phyloP scores from a whole-genome alignment of 371 early-diverging fungal species.

The Mortierella sp. region DNA sequence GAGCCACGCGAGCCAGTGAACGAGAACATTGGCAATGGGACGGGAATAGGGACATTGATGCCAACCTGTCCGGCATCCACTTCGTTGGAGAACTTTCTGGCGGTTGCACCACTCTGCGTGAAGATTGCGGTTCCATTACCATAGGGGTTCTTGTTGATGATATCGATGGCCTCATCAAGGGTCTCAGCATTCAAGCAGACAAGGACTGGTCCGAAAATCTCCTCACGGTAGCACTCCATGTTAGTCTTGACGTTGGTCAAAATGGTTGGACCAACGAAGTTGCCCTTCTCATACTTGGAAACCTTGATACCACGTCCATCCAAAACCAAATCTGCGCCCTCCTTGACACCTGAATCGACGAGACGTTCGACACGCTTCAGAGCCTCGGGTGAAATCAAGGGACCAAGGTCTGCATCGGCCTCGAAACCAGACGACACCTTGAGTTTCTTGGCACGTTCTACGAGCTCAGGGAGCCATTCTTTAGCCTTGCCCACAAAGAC shows the following conservation, averaged over 20 bases:
- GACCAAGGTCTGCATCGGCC: constrained; percentile 90
- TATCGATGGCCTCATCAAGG: constrained; percentile 91
- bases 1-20: constrained; percentile 96
- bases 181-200: constrained; percentile 87
- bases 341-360: constrained; percentile 85
- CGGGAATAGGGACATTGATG: constrained; percentile 77
- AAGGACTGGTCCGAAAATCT: constrained; percentile 97
- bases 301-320: constrained; percentile 89
- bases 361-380: constrained; percentile 82
- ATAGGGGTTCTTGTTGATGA: constrained; percentile 93
- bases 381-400: constrained; percentile 88
- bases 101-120: constrained; percentile 91
- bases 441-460: constrained; percentile 85
- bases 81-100: constrained; percentile 90
- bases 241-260: constrained; percentile 80
- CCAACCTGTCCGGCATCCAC: constrained; percentile 93
- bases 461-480: constrained; percentile 92
- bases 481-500: constrained; percentile 92
- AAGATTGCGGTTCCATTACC: constrained; percentile 97
- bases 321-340: constrained; percentile 90
- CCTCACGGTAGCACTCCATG: constrained; percentile 95
- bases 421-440: constrained; percentile 92
- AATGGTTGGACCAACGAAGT: constrained; percentile 95
- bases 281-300: constrained; percentile 85
- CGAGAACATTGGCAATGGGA: constrained; percentile 97